Conservation (phyloP, 2,329 filamentous ascomycete genomes). For the Tolypocladium inflatum region DNA sequence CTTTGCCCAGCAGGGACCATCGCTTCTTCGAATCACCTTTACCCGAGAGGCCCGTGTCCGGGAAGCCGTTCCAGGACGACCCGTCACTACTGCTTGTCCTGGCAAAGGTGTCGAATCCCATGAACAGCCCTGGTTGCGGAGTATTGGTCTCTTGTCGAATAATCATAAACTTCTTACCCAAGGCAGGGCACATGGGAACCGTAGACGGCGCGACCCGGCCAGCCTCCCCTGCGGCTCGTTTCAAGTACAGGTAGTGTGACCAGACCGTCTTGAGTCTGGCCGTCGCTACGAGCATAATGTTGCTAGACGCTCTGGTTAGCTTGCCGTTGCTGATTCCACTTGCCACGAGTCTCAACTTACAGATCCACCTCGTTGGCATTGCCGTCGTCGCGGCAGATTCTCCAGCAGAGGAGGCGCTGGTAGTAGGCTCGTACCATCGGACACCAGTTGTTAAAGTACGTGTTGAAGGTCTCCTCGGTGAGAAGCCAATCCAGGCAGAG, state of each 20-base stretch:
- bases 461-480: conserved; percentile 64
- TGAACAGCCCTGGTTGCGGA: conserved; percentile 36
- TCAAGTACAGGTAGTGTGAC: conserved; percentile 71
- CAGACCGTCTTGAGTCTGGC: conserved; percentile 63
- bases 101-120: conserved; percentile 40
- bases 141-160: conserved; percentile 63
- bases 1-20: conserved; percentile 55
- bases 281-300: conserved; percentile 59
- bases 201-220: conserved; percentile 57
- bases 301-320: conserved; percentile 33
- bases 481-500: conserved; percentile 71
- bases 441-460: conserved; percentile 88
- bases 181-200: conserved; percentile 74
- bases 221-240: conserved; percentile 51
- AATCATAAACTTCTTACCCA: conserved; percentile 79
- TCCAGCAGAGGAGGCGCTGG: conserved; percentile 85
- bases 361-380: conserved; percentile 53
- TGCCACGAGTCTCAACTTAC: conserved; percentile 37
- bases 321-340: neutral
- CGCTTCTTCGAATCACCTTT: conserved; percentile 43
- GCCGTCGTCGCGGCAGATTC: conserved; percentile 68
- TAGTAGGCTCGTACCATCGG: conserved; percentile 92
- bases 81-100: conserved; percentile 15
- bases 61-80: conserved; percentile 12
- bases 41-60: conserved; percentile 13